Conservation (phyloP, 2,329 filamentous ascomycete genomes). For the Ramularia collo-cygni region DNA sequence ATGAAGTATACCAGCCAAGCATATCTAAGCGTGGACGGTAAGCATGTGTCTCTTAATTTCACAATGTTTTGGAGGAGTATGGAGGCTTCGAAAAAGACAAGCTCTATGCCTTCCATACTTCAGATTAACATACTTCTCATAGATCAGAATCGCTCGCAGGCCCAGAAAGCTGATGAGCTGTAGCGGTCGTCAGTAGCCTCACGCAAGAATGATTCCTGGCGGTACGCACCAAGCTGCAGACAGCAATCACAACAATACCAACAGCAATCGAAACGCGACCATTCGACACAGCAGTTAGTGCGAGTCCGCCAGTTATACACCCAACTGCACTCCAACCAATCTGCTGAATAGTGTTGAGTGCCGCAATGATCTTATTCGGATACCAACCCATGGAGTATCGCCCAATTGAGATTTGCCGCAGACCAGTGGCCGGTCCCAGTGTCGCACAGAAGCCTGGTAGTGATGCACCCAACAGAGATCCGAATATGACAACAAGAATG, state of each 20-base stretch:
- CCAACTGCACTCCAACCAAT: constrained; percentile 38
- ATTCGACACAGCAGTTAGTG: constrained; percentile 36
- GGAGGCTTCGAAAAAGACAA: too few relatives aligned
- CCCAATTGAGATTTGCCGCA: constrained; percentile 40
- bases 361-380: constrained; percentile 42
- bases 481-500: constrained; percentile 28
- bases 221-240: constrained; percentile 28
- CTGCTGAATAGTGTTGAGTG: constrained; percentile 43
- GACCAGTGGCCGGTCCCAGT: constrained; percentile 29
- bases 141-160: constrained; percentile 40
- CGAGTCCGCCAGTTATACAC: constrained; percentile 38
- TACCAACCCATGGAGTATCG: constrained; percentile 47
- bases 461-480: constrained; percentile 27
- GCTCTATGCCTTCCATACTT: too few relatives aligned
- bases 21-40: too few relatives aligned
- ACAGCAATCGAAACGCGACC: constrained; percentile 39
- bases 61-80: too few relatives aligned
- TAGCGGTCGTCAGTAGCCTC: too few relatives aligned
- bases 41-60: too few relatives aligned
- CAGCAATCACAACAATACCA: constrained; percentile 38
- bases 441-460: constrained; percentile 30
- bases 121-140: constrained; percentile 46
- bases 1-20: constrained; percentile 34
- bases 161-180: constrained; percentile 32
- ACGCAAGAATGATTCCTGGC: too few relatives aligned